Percentiles rank a stretch among this genome's conserved stretches.
Conservation (phyloP, 2,329 filamentous ascomycete genomes). For the Tolypocladium ovalisporum region DNA sequence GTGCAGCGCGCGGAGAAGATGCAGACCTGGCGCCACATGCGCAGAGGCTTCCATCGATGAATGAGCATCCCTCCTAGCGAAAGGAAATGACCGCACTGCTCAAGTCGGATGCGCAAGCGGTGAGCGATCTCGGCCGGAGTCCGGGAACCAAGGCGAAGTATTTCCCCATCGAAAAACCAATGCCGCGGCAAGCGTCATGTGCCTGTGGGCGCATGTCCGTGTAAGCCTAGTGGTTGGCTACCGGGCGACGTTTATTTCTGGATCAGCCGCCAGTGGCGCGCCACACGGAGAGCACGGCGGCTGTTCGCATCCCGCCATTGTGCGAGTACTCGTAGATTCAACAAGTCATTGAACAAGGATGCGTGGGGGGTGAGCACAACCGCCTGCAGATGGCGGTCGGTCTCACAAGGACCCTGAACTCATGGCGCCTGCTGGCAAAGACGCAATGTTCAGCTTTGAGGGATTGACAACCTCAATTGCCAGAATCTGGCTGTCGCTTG, state of each 20-base stretch:
- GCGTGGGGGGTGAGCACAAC: neutral
- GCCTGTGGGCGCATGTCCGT: conserved; percentile 4
- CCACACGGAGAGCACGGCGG: conserved; percentile 1
- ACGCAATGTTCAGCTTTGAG: neutral
- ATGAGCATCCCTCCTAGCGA: neutral
- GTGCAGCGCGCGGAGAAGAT: neutral
- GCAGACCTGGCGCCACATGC: neutral
- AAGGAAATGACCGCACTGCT: neutral
- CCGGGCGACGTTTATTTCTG: conserved; percentile 15
- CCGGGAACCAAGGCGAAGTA: neutral
- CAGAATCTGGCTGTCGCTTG: neutral
- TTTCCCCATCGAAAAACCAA: neutral
- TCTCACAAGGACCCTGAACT: neutral
- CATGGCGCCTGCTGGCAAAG: neutral
- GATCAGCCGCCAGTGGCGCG: conserved; percentile 23
- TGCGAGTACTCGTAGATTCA: conserved; percentile 1
- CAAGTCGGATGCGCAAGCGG: neutral
- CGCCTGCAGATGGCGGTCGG: neutral
- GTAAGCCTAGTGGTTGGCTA: conserved; percentile 12
- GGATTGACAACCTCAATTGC: neutral
- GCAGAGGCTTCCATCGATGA: neutral
- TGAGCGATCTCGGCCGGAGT: neutral
- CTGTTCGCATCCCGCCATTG: neutral
- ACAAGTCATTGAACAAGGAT: neutral
- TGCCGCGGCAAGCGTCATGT: conserved; percentile 6